phyloP scores from a whole-genome alignment of 352 stramenopile species.

The Globisporangium perplexum region DNA sequence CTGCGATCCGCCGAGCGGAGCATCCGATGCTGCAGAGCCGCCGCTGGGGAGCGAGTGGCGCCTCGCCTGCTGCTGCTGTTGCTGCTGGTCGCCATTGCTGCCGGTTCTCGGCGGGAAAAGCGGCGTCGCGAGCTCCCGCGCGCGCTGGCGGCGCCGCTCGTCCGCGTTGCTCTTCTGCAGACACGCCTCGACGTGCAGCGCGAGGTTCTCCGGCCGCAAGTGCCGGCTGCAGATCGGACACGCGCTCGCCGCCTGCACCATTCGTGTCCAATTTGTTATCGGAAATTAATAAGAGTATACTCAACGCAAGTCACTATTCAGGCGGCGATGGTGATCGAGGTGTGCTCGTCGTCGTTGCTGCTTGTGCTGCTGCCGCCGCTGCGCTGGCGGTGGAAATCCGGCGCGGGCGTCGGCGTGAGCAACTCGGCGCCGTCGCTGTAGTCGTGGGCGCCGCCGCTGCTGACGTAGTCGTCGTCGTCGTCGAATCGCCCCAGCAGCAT shows the following conservation, averaged over 20 bases:
- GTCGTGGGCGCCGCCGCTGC: not conserved
- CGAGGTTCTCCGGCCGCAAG: slow-evolving; percentile 66
- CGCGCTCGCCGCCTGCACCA: slow-evolving; percentile 18
- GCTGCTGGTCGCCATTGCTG: not conserved
- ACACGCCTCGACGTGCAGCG: slow-evolving; percentile 70
- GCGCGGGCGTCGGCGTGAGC: not conserved
- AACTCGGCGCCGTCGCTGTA: not conserved
- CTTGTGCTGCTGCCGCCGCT: not conserved
- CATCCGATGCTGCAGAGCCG: not conserved
- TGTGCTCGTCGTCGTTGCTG: not conserved
- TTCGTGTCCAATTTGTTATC: not conserved
- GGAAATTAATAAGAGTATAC: not conserved
- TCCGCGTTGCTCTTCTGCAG: slow-evolving; percentile 22
- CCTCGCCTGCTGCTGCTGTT: slow-evolving; percentile 3
- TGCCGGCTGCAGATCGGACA: slow-evolving; percentile 79
- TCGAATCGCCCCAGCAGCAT: slow-evolving; percentile 1
- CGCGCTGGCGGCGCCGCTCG: slow-evolving; percentile 16
- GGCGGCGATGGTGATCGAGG: not conserved
- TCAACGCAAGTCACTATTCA: not conserved
- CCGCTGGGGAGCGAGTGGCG: slow-evolving; percentile 8
- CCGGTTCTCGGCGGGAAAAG: slow-evolving; percentile 3
- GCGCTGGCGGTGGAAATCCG: not conserved
- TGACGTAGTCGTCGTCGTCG: slow-evolving; percentile 2
- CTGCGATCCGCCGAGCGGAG: not conserved
- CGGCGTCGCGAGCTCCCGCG: slow-evolving; percentile 6